phyloP scores from a whole-genome alignment of 495 filamentous ascomycete genomes.

The Neurospora sp. region DNA sequence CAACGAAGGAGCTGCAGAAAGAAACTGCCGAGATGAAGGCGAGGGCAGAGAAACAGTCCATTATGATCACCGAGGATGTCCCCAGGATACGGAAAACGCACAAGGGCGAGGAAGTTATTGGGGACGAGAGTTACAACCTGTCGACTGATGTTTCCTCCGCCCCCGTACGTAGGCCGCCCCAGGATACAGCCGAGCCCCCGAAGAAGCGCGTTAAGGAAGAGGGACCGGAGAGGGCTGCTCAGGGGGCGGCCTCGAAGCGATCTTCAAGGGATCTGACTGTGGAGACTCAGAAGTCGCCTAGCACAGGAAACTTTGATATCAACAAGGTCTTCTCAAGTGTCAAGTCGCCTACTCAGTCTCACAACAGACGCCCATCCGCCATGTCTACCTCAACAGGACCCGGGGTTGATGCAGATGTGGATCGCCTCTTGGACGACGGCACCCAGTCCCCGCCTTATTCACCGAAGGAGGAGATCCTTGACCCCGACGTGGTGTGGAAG shows the following conservation, averaged over 20 bases:
- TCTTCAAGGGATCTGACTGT: constrained; percentile 30
- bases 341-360: constrained; percentile 43
- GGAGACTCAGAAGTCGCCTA: constrained; percentile 41
- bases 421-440: constrained; percentile 78
- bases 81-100: constrained; percentile 85
- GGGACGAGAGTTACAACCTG: constrained; percentile 42
- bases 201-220: constrained; percentile 21
- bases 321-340: constrained; percentile 61
- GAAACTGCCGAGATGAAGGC: constrained; percentile 63
- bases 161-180: constrained; percentile 26
- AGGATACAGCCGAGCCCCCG: constrained; percentile 11
- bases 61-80: constrained; percentile 70
- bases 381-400: constrained; percentile 38
- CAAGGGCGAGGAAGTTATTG: constrained; percentile 88
- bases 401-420: constrained; percentile 75
- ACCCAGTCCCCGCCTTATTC: constrained; percentile 80
- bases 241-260: background rate
- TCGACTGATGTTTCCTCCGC: constrained; percentile 28
- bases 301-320: constrained; percentile 53
- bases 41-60: constrained; percentile 72
- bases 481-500: constrained; percentile 67
- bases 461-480: constrained; percentile 51
- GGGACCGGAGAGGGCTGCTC: constrained; percentile 4
- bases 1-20: constrained; percentile 77
- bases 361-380: constrained; percentile 28